These are phyloP conservation scores for Fusarium nurragi DNA, from an alignment of 2,329 filamentous ascomycete genomes.

Conservation along the genomic window DNA sequence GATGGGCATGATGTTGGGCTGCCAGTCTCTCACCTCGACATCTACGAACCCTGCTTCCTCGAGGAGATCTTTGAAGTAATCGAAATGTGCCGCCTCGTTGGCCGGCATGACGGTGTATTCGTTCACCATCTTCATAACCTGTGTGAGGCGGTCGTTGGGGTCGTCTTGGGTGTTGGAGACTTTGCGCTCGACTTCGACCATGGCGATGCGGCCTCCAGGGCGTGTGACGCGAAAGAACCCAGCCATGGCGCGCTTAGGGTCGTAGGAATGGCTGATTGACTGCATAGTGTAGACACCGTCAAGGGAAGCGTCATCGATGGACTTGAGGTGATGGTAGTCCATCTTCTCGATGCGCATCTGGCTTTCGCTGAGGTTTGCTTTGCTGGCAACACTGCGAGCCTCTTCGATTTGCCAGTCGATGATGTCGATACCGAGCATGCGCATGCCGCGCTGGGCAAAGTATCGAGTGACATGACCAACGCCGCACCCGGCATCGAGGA, in stretches of 20 bases:
- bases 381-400: neutral
- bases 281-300: conserved; percentile 1
- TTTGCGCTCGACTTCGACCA: neutral
- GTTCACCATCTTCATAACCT: neutral
- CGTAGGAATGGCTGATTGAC: neutral
- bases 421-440: neutral
- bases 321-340: neutral
- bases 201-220: neutral
- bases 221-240: neutral
- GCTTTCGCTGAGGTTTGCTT: neutral
- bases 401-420: neutral
- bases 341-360: neutral
- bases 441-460: neutral
- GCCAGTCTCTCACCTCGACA: neutral
- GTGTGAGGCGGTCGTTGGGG: neutral
- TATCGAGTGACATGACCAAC: neutral
- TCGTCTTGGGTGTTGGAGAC: neutral
- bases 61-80: neutral
- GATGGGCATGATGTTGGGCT: neutral
- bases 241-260: neutral
- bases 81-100: neutral
- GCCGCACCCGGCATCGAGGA: conserved; percentile 8
- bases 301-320: neutral
- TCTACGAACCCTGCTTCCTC: neutral
- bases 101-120: neutral